Evolutionary conservation across 495 filamentous ascomycete genomes (phyloP), one percentile per base, ranked within the genome.

Genomic region (Penicillium ochrochloron): DNA sequence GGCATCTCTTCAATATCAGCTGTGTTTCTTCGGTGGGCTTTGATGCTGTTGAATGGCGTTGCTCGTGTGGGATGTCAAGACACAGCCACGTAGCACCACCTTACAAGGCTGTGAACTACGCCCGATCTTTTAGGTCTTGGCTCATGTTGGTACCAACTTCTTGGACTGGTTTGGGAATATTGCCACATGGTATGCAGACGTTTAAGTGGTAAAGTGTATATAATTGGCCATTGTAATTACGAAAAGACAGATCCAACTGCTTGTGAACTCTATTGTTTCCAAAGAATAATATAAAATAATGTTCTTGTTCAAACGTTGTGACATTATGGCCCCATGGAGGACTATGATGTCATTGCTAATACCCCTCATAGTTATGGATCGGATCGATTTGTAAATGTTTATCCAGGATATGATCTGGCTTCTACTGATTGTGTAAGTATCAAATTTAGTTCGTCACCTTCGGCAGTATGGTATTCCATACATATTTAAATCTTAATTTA

Each of bases 81-180:
- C 44, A 48, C 44, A 48, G 44, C 44, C 44, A 48, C 44, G 44
- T 48, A 23, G 44, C 44, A 48, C 44, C 44, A 41, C 37, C 37
- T 41, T 48, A 23, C 44, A 48, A 48, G 44, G 44, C 44, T 48
- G 44, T 48, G 21, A 48, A 25, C 9, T 48, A 23, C 21, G 44
- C 44, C 44, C 19, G 9, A 7, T 10, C 44, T 12, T 25, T 48
- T 15, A 0, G 37, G 37, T 17, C 37, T 41, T 41, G 37, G 37
- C 37, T 41, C 5, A 14, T 41, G 15, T 6, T 6, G 15, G 37
- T 41, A 41, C 15, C 37, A 17, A 41, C 1, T 12, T 1, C 15
- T 17, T 41, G 0, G 39, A 17, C 39, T 17, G 3, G n/a, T 6
- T 42, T 7, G 21, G 8, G 8, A 44, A 21, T 2, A 9, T 44